Percentiles rank a stretch among this genome's conserved stretches.
Conservation (phyloP, 257 asterid species). For the Solanum gracilifrons region DNA sequence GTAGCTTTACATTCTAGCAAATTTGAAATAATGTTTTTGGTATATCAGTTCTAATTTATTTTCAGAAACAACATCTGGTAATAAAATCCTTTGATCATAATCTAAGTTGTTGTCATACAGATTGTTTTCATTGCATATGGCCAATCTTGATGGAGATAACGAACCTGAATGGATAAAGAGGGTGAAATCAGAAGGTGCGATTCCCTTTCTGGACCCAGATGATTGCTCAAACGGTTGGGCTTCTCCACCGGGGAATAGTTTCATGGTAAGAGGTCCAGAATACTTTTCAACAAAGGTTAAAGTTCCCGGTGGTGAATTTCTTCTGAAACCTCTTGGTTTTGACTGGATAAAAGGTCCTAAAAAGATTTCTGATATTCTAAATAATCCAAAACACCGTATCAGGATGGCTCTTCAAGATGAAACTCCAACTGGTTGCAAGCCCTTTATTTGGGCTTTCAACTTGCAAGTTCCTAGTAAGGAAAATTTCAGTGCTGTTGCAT, state of each 20-base stretch:
- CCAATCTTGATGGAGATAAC: slow-evolving; percentile 24
- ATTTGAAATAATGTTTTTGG: background rate
- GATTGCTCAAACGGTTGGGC: slow-evolving; percentile 67
- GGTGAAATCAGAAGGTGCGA: slow-evolving; percentile 60
- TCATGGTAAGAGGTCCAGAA: slow-evolving; percentile 71
- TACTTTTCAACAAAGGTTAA: slow-evolving; percentile 51
- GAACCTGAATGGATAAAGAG: slow-evolving; percentile 54
- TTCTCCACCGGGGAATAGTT: slow-evolving; percentile 60
- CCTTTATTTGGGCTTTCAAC: slow-evolving; percentile 81
- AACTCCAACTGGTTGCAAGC: slow-evolving; percentile 26
- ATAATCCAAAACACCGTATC: slow-evolving; percentile 48
- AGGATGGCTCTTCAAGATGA: slow-evolving; percentile 44
- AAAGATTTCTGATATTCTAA: slow-evolving; percentile 49
- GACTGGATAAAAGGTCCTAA: slow-evolving; percentile 84
- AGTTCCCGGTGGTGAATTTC: slow-evolving; percentile 60
- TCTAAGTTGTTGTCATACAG: background rate
- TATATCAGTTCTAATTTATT: background rate
- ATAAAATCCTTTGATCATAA: background rate
- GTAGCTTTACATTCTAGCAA: background rate
- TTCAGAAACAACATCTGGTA: background rate
- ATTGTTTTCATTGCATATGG: slow-evolving; percentile 22
- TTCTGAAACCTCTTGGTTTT: slow-evolving; percentile 71
- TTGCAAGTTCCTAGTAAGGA: slow-evolving; percentile 78
- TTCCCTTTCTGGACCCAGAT: slow-evolving; percentile 56
- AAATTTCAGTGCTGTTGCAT: slow-evolving; percentile 61